phyloP scores from a whole-genome alignment of 345 rosid species.

The Bruguiera gymnorhiza region DNA sequence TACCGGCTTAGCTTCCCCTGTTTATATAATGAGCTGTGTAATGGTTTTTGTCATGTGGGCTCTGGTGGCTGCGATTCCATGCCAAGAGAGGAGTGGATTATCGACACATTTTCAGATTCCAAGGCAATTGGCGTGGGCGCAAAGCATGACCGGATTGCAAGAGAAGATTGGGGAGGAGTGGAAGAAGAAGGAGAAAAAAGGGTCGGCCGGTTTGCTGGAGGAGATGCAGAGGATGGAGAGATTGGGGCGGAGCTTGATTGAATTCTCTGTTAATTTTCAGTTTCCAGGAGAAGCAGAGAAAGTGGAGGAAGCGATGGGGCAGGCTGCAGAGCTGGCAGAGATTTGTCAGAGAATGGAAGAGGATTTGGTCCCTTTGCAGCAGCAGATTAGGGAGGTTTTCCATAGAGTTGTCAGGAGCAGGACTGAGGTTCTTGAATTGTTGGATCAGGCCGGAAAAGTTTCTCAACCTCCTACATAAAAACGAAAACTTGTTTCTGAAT shows the following conservation, averaged over 20 bases:
- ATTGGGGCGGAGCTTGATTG: constrained; percentile 56
- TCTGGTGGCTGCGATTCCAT: constrained; percentile 81
- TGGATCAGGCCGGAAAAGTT: constrained; percentile 55
- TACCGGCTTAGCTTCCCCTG: constrained; percentile 55
- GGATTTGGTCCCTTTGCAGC: constrained; percentile 78
- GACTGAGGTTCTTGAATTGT: constrained; percentile 58
- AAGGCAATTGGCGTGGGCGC: constrained; percentile 74
- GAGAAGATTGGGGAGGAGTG: constrained; percentile 94
- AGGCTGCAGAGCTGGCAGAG: constrained; percentile 71
- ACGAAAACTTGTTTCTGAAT: not conserved
- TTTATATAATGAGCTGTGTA: constrained; percentile 67
- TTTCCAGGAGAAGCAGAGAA: constrained; percentile 67
- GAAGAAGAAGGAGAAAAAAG: constrained; percentile 97
- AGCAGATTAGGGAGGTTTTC: constrained; percentile 87
- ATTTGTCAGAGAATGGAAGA: constrained; percentile 72
- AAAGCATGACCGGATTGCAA: constrained; percentile 54
- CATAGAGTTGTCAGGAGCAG: constrained; percentile 92
- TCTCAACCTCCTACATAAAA: constrained; percentile 30
- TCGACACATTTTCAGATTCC: constrained; percentile 69
- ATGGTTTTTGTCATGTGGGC: constrained; percentile 76
- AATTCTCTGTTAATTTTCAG: constrained; percentile 62
- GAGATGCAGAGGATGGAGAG: constrained; percentile 88
- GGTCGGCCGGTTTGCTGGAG: constrained; percentile 66
- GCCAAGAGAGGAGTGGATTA: constrained; percentile 85
- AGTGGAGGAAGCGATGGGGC: constrained; percentile 46